Conservation (phyloP, 192 early-diverging fungal species). For the Spinellus fusiger region DNA sequence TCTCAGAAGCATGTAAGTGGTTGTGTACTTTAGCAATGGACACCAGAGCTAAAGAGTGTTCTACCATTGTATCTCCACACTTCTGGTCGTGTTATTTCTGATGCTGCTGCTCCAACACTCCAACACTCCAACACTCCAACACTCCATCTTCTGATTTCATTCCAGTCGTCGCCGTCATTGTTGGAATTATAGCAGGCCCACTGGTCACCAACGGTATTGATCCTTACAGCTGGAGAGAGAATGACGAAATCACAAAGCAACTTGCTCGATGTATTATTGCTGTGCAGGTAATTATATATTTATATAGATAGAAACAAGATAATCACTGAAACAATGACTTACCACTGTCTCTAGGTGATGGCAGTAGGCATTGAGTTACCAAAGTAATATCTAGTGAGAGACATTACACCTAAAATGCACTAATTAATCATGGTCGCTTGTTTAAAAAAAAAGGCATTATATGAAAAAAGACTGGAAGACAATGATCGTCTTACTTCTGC, state of each 20-base stretch:
- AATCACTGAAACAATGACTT: neutral
- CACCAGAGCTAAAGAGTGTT: too few species aligned
- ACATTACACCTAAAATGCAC: neutral
- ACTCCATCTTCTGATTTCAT: neutral
- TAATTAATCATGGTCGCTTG: neutral
- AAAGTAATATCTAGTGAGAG: constrained; percentile 38
- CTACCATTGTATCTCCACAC: too few species aligned
- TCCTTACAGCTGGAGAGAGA: constrained; percentile 49
- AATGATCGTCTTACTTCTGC: constrained; percentile 64
- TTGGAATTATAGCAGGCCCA: constrained; percentile 85
- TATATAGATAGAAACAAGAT: neutral
- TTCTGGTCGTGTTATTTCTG: too few species aligned
- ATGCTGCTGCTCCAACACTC: too few species aligned
- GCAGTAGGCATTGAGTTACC: constrained; percentile 78
- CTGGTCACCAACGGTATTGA: constrained; percentile 63
- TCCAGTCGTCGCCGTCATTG: constrained; percentile 71
- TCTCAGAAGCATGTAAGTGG: constrained; percentile 68
- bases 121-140: too few species aligned
- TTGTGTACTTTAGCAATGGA: too few species aligned
- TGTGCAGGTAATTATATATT: constrained; percentile 52
- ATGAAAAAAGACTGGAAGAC: constrained; percentile 55
- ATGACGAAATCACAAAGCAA: constrained; percentile 57
- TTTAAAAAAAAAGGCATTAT: constrained; percentile 23
- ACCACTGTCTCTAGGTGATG: constrained; percentile 55
- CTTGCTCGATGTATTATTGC: constrained; percentile 75